Base-by-base conservation (phyloP, 2,329 filamentous ascomycete genomes). In the Pseudocercospora fijiensis region DNA sequence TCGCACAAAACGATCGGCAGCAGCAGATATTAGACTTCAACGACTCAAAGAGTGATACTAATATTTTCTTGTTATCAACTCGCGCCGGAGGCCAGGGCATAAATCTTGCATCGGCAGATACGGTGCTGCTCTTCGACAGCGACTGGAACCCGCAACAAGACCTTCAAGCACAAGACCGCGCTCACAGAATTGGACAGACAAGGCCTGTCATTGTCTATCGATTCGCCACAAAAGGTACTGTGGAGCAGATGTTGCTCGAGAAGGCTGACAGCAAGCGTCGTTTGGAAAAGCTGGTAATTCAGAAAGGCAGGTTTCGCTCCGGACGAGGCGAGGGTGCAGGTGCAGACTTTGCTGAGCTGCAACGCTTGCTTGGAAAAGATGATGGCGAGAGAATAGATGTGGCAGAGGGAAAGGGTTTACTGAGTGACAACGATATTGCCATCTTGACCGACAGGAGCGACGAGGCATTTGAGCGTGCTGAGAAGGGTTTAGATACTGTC, bases 91-190 rank as follows among this genome's bases (percentile, higher is more conserved):
- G 95, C 0, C 92, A 96, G 73, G 94, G 94, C 57, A 98, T 98
- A 81, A 98, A 97, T 72, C 86, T 98, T 0, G 91, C 91, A 0
- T 89, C 89, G 0, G 94, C 94, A 0, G 94, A 98, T 71, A 97
- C 94, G 0, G 94, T 97, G 10, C 90, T 98, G 52, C 82, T 98
- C 0, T 98, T 95, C 70, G 94, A 98, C 76, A 87, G 84, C 9
- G 87, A 96, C 72, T 97, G 94, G 88, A 99, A 99, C 71, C 95
- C 95, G 0, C 95, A 99, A 75, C 94, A 97, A 74, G 95, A 99
- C 76, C 82, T 99, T 0, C 95, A 99, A 74, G 95, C 95, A 0
- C 95, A 98, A 77, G 95, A 99, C 73, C 91, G 95, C 4, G 92
- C 91, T 0, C 95, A 99, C 75, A 87, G 95, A 11, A 98, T 99